phyloP scores from a whole-genome alignment of 2,329 filamentous ascomycete species.

The Colletotrichum agaves region DNA sequence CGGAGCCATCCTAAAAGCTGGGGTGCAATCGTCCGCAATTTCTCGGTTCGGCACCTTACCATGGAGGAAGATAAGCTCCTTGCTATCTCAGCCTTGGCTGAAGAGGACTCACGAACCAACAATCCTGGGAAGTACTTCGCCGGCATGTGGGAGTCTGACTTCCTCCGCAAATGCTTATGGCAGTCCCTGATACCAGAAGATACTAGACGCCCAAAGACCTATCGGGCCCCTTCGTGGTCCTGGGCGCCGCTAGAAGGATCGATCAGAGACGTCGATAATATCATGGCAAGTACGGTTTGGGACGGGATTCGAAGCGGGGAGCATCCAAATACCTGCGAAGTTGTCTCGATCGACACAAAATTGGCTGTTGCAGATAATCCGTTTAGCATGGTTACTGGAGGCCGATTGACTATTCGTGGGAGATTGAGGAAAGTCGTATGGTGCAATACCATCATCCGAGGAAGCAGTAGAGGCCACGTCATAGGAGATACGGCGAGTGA shows the following conservation, averaged over 20 bases:
- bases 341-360: not conserved
- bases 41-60: not conserved
- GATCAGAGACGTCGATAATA: not conserved
- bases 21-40: not conserved
- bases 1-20: not conserved
- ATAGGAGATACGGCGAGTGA: not conserved
- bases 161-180: not conserved
- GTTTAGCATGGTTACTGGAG: not conserved
- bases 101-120: not conserved
- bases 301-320: too few species aligned
- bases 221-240: not conserved
- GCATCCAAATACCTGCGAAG: not conserved
- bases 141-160: not conserved
- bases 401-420: not conserved
- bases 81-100: not conserved
- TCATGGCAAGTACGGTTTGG: too few species aligned
- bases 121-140: not conserved
- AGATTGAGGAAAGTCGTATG: not conserved
- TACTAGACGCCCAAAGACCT: not conserved
- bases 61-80: not conserved
- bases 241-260: not conserved
- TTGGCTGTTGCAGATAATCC: not conserved
- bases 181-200: not conserved
- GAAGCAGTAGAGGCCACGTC: not conserved
- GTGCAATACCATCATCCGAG: not conserved